phyloP scores from a whole-genome alignment of 345 rosid species.

The Eucalyptus erythrocorys region DNA sequence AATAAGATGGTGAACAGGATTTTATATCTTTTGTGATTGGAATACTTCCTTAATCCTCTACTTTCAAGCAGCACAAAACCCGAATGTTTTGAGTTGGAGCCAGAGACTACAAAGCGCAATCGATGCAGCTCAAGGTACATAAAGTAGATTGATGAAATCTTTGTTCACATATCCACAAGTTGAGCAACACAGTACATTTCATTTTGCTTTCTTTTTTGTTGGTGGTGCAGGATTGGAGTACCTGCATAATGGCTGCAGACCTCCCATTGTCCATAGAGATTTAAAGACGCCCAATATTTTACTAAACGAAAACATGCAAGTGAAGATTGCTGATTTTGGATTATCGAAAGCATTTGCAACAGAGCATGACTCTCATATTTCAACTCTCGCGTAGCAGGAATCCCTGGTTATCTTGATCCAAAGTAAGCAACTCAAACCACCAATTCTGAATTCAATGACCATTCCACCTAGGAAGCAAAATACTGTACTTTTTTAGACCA shows the following conservation, averaged over 20 bases:
- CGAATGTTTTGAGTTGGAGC: neutral
- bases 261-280: constrained; percentile 21
- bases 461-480: neutral
- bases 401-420: constrained; percentile 35
- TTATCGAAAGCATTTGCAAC: constrained; percentile 20
- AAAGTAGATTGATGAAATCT: neutral
- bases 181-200: neutral
- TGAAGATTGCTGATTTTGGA: constrained; percentile 41
- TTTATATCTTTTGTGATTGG: neutral
- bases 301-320: constrained; percentile 24
- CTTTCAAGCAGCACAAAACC: neutral
- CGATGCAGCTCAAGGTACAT: constrained; percentile 29
- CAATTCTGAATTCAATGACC: neutral
- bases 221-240: constrained; percentile 17
- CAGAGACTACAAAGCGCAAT: constrained; percentile 26
- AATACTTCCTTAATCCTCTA: neutral
- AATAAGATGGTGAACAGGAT: neutral
- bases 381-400: constrained; percentile 19
- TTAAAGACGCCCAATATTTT: constrained; percentile 36
- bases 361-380: constrained; percentile 21
- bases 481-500: neutral
- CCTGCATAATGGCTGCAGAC: constrained; percentile 16
- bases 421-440: constrained; percentile 6
- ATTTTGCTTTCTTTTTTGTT: neutral
- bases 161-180: neutral